A percentile compares a stretch with the other conserved stretches of the same genome.
These are phyloP conservation scores for Crithidia brevicula DNA, from an alignment of 208 protist genomes.

Conservation along the genomic window DNA sequence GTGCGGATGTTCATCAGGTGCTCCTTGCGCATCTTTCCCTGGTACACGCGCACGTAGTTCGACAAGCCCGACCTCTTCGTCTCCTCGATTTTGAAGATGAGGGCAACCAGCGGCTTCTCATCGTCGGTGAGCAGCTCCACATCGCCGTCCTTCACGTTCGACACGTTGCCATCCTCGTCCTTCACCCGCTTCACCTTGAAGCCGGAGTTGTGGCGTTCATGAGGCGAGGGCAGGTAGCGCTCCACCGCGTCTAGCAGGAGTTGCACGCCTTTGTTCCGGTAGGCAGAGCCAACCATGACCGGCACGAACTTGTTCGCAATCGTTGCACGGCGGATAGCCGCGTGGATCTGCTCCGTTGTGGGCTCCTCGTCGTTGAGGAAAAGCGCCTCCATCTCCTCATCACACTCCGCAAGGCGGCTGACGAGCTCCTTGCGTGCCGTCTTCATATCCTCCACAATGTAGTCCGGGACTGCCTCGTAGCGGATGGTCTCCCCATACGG, in stretches of 20 bases:
- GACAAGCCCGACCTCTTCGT: slow-evolving; percentile 96
- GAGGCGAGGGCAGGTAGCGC: slow-evolving; percentile 96
- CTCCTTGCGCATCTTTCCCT: slow-evolving; percentile 95
- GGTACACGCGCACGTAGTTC: slow-evolving; percentile 99
- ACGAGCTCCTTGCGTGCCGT: slow-evolving; percentile 91
- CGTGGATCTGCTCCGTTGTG: slow-evolving; percentile 89
- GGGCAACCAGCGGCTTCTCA: slow-evolving; percentile 94
- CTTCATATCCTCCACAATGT: slow-evolving; percentile 79
- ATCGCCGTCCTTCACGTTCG: slow-evolving; percentile 73
- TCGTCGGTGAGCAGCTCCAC: slow-evolving; percentile 86
- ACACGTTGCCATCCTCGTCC: slow-evolving; percentile 86
- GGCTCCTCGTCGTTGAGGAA: slow-evolving; percentile 95
- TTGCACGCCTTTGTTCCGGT: slow-evolving; percentile 99
- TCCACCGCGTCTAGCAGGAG: slow-evolving; percentile 97
- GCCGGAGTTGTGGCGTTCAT: slow-evolving; percentile 89
- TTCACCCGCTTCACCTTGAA: slow-evolving; percentile 85
- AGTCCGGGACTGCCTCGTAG: slow-evolving; percentile 81
- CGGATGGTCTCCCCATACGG: slow-evolving; percentile 88
- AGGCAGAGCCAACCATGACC: slow-evolving; percentile 97
- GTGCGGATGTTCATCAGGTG: slow-evolving; percentile 89
- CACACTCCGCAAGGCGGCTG: slow-evolving; percentile 94
- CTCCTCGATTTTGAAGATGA: slow-evolving; percentile 99
- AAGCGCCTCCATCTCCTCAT: slow-evolving; percentile 94
- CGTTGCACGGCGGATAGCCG: slow-evolving; percentile 92
- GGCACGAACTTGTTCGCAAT: slow-evolving; percentile 97